Base-by-base conservation (phyloP, 2,329 filamentous ascomycete species). In the Aspergillus sp. region DNA sequence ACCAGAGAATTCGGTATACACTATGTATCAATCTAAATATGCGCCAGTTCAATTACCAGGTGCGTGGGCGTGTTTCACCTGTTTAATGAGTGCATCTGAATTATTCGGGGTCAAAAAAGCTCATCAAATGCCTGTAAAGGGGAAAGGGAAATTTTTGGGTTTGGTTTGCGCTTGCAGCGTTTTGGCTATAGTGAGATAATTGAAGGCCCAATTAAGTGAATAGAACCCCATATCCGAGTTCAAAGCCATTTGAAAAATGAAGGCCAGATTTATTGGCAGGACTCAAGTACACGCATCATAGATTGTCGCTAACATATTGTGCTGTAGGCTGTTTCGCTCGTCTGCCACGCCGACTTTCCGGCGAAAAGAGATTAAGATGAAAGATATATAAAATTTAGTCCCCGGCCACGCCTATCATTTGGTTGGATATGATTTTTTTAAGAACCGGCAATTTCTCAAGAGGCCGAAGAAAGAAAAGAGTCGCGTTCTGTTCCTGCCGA, bases 221-320 rank as follows among this genome's bases (percentile, higher is more conserved):
- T n/a, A 37, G 5, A 37, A 7, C 15, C 34, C 34, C 15, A 37
- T 13, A 37, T 37, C 34, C 9, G n/a, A 37, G 34, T 13, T 37
- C 34, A 37, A 37, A 13, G 12, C n/a, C 37, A 44, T 15, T 30
- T 42, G 51, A 20, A 13, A 33, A 40, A 30, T 12, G 12, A 46
- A 33, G 41, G 27, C 37, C 51, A 41, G 40, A 44, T 20, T 30
- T 46, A 19, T 39, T 12, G 45, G n/a, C 30, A 19, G 19, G 37
- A 51, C 12, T 51, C 54, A 57, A 51, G 54, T 54, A 51, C 54
- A 34, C 54, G 57, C 53, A 52, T 60, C 58, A 62, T 62, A 45
- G 54, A 37, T 42, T 61, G 48, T 54, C 54, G 56, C 61, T 54
- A 57, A 54, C 46, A 46, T 59, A 54, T 56, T 50, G 51, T 59